A percentile compares a stretch with the other conserved stretches of the same genome.
Evolutionary conservation across 768 basidiomycete genomes (phyloP).

Genomic region (Lactifluus volemus): DNA sequence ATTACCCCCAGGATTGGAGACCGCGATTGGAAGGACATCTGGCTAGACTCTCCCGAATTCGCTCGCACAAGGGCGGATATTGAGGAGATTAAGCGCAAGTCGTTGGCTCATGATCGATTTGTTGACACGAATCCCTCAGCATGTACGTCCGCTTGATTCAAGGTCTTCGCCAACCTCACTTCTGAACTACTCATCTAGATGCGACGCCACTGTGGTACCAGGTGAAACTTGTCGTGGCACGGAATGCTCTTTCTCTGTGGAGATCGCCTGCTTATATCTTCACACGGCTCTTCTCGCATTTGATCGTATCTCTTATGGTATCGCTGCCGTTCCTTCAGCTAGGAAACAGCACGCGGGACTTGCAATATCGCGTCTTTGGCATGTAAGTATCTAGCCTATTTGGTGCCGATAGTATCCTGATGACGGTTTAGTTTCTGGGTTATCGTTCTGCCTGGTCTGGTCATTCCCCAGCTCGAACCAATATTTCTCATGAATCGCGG

Average conservation of each 20-base stretch:
- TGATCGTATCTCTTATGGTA: constrained; percentile 59
- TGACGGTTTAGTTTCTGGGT: constrained; percentile 42
- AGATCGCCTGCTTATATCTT: constrained; percentile 82
- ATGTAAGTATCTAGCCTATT: constrained; percentile 33
- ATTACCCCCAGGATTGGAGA: constrained; percentile 63
- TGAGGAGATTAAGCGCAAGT: constrained; percentile 31
- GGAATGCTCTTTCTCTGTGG: constrained; percentile 72
- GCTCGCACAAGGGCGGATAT: constrained; percentile 31
- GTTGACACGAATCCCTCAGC: not conserved
- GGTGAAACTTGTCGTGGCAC: constrained; percentile 54
- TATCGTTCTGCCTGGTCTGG: constrained; percentile 60
- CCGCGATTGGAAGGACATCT: constrained; percentile 82
- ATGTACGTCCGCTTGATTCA: not conserved
- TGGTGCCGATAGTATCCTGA: not conserved
- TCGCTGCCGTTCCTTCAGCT: constrained; percentile 77
- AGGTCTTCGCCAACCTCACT: not conserved
- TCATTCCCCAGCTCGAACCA: constrained; percentile 79
- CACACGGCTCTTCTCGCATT: constrained; percentile 70
- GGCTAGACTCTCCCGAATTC: constrained; percentile 66
- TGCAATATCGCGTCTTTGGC: constrained; percentile 77
- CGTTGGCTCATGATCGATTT: not conserved
- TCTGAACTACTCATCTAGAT: constrained; percentile 38
- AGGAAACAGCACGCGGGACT: constrained; percentile 50
- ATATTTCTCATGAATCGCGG: constrained; percentile 69
- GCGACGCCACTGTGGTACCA: constrained; percentile 65